Evolutionary conservation across 2,329 filamentous ascomycete species (phyloP).

Genomic region (Apiospora marii): DNA sequence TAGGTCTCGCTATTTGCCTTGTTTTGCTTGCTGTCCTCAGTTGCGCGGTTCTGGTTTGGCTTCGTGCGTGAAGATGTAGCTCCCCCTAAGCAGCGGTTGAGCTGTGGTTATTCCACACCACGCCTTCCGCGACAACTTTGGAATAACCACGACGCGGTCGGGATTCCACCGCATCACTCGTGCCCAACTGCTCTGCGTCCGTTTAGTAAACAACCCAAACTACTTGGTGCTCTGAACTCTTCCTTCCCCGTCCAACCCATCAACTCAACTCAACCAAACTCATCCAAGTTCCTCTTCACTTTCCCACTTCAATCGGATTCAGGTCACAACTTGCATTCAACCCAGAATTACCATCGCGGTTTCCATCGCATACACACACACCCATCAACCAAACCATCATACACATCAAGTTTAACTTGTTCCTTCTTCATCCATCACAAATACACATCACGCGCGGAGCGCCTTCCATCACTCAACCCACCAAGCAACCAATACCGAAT

Average conservation of each 20-base stretch:
- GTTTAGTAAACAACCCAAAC: not conserved
- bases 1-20: not conserved
- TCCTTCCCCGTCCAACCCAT: not conserved
- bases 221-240: not conserved
- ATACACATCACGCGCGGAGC: not conserved
- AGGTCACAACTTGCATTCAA: not conserved
- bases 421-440: conserved; percentile 5
- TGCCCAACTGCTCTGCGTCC: not conserved
- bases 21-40: not conserved
- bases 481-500: not conserved
- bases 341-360: not conserved
- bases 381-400: not conserved
- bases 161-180: not conserved
- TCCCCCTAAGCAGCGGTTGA: not conserved
- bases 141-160: not conserved
- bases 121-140: not conserved
- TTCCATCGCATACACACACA: conserved; percentile 2
- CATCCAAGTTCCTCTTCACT: not conserved
- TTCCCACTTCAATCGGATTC: not conserved
- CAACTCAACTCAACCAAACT: not conserved
- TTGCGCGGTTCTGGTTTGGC: not conserved
- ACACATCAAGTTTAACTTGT: not conserved
- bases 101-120: not conserved
- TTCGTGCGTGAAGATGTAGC: not conserved
- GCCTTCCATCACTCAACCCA: not conserved